Base-by-base conservation (phyloP, 495 filamentous ascomycete genomes). In the Penicillium riverlandense region DNA sequence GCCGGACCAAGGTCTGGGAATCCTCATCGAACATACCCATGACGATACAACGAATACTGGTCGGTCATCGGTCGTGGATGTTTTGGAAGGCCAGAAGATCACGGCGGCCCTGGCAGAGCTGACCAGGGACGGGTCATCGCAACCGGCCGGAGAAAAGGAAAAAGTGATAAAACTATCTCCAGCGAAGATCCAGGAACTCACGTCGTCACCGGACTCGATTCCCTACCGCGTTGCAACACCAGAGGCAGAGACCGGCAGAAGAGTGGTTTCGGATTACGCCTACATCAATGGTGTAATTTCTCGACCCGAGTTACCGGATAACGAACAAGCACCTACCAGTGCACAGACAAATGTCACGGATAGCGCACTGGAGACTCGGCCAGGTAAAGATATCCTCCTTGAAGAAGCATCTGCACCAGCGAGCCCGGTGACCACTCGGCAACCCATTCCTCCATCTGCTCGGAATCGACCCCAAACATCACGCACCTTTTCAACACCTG, bases 121-220 rank as follows among this genome's bases (percentile, higher is more conserved):
- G 6, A 38, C 51, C 8, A 42, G 22, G 6, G 22, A 49, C 9
- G 57, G 53, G 29, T 37, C 46, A 7, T 38, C 45, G 8, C 43
- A 38, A 11, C 37, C 52, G 6, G 9, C 46, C 2, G 50, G 54
- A 13, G 62, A 69, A 11, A 67, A 66, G 27, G 68, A 75, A 2
- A 63, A 59, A 34, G 57, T 75, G n/a, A 51, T 74, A 48, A 79
- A 75, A 41, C 47, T 79, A 30, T 74, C 74, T 6, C 66, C 72
- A 13, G 62, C 65, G 36, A 71, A 78, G 50, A 77, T 78, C 30
- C 66, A 78, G 43, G 75, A 76, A 43, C 65, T 79, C 28, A 76
- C 72, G 16, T 76, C 75, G 2, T 75, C 75, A 12, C 75, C 76
- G 12, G 65, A 78, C 8, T 77, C 72, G 14, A 66, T 78, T 9